Conservation (phyloP, 345 rosid genomes). For the Citrus maxima region DNA sequence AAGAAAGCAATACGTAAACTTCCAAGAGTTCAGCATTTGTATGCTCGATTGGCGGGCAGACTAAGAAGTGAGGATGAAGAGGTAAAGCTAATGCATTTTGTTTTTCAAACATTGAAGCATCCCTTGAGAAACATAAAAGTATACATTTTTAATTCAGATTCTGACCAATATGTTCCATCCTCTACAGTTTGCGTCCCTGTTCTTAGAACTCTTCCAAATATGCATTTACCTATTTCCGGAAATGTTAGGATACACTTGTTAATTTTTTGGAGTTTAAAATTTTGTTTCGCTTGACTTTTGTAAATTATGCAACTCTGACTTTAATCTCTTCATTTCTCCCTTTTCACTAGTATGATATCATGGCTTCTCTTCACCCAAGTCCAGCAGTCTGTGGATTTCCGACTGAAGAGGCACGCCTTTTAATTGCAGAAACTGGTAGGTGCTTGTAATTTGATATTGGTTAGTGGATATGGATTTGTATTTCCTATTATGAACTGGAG, state of each 20-base stretch:
- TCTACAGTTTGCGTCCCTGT: neutral
- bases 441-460: neutral
- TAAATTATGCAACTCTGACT: neutral
- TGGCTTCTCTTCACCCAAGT: slow-evolving; percentile 80
- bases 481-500: neutral
- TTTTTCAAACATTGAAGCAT: neutral
- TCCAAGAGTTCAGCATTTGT: slow-evolving; percentile 77
- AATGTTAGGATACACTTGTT: neutral
- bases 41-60: slow-evolving; percentile 64
- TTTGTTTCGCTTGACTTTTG: neutral
- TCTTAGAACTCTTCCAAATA: neutral
- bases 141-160: neutral
- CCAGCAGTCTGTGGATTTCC: slow-evolving; percentile 94
- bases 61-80: slow-evolving; percentile 83
- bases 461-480: neutral
- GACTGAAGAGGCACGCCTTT: slow-evolving; percentile 66
- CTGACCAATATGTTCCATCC: neutral
- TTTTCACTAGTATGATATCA: slow-evolving; percentile 56
- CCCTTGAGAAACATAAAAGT: neutral
- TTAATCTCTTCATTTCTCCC: neutral
- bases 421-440: slow-evolving; percentile 76
- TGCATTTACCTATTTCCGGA: neutral
- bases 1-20: slow-evolving; percentile 68
- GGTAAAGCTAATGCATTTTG: slow-evolving; percentile 31
- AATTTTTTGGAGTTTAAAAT: neutral